Conservation (phyloP, 177 flowering plant species). For the Vitis hybrid region DNA sequence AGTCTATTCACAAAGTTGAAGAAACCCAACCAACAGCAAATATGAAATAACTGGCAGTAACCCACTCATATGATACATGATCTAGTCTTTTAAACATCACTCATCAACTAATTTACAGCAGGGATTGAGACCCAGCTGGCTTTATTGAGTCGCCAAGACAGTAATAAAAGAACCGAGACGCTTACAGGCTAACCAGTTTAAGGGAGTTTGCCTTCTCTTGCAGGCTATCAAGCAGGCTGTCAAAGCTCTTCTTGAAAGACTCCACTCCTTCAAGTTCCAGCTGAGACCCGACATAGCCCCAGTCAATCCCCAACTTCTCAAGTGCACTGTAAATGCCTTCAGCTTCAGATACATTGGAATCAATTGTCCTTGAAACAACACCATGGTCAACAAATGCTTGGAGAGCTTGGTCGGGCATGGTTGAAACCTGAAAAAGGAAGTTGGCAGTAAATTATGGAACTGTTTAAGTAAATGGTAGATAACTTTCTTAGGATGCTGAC, state of each 20-base stretch:
- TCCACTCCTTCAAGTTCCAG: constrained; percentile 95
- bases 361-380: constrained; percentile 80
- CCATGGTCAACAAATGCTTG: constrained; percentile 96
- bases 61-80: neutral
- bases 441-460: neutral
- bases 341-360: constrained; percentile 80
- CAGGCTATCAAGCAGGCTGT: constrained; percentile 81
- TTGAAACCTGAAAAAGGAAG: constrained; percentile 69
- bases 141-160: constrained; percentile 17
- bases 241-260: constrained; percentile 93
- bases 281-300: constrained; percentile 80
- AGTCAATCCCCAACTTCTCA: constrained; percentile 90
- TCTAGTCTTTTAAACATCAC: constrained; percentile 8
- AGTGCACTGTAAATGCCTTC: constrained; percentile 92
- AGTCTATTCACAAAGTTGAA: no score
- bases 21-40: no score
- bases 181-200: constrained; percentile 62
- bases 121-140: constrained; percentile 7
- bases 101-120: constrained; percentile 12
- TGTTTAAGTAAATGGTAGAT: no score
- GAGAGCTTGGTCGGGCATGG: constrained; percentile 99
- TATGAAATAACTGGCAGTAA: no score
- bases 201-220: constrained; percentile 90
- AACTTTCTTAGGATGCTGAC: neutral
- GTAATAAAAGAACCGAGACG: neutral